Evolutionary conservation across 192 early-diverging fungal genomes (phyloP), one percentile per base, ranked within the genome.

Genomic region (Coemansia sp.): DNA sequence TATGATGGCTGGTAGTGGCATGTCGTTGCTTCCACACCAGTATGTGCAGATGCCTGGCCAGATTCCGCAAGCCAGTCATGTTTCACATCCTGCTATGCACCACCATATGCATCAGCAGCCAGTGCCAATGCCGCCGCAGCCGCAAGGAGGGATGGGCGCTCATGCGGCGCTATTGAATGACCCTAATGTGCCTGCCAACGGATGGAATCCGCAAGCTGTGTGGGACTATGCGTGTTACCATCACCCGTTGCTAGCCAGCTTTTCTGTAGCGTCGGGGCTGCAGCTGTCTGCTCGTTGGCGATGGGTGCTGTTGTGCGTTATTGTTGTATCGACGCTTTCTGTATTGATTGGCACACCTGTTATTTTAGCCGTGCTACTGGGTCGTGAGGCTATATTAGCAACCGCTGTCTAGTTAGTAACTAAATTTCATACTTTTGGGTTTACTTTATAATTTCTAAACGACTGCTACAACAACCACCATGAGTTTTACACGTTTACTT

Each of bases 221-320:
- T 79, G 76, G 76, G 71, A 79, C 54, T 79, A 73, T 39, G 71
- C 71, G 27, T 73, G 76, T 60, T 61, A 64, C 38, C 67, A 69
- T 18, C 76, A 79, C 51, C 76, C 76, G 54, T 22, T 73, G 45
- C 51, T 79, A 23, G 61, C 68, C 26, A 73, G 76, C 67, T 79
- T 79, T 19, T 54, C 71, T 8, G 66, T 69, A 2, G 67, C 71
- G 19, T 67, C 76, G 23, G 56, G 64, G 20, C 59, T 59, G 23
- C 61, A 53, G 26, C 71, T 79, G 26, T 66, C 67, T 0, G 53
- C 50, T 13, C 22, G 53, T 37, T 79, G 76, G 76, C 71, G 76
- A 20, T 73, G 76, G 64, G 52, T 49, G 14, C 60, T 79, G 26
- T 52, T 79, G 24, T 62, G 35, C 19, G 22, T 73, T 11, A 13